Percentiles rank a stretch among this genome's conserved stretches.
Conservation (phyloP, 2,329 filamentous ascomycete genomes). For the Lecanoromycetidae sp. region DNA sequence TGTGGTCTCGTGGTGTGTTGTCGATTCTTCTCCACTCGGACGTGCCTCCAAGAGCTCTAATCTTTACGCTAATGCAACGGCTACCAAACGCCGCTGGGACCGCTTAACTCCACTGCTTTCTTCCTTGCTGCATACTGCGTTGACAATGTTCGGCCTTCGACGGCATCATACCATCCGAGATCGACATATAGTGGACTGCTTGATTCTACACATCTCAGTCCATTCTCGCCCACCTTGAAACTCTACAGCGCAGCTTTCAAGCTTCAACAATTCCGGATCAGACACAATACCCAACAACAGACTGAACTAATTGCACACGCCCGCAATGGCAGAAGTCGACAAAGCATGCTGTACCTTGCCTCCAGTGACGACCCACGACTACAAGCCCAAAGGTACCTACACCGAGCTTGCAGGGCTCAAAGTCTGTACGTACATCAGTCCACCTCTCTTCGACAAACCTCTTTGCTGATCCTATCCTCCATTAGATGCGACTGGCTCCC, state of each 20-base stretch:
- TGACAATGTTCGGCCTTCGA: too few species aligned
- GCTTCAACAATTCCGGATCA: neutral
- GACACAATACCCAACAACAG: neutral
- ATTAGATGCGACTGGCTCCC: slow-evolving; percentile 34
- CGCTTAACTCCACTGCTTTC: too few species aligned
- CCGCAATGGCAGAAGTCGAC: slow-evolving; percentile 5
- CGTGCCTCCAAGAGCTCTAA: too few species aligned
- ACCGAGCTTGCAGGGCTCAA: slow-evolving; percentile 25
- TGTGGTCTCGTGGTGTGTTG: too few species aligned
- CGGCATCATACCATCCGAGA: too few species aligned
- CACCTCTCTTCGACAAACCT: neutral
- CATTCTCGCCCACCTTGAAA: too few species aligned
- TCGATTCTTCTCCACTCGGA: too few species aligned
- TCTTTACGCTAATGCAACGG: too few species aligned
- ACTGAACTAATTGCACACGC: neutral
- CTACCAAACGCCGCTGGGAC: too few species aligned
- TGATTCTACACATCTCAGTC: neutral
- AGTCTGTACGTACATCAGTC: slow-evolving; percentile 11
- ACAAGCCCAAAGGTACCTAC: slow-evolving; percentile 45
- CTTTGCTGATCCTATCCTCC: neutral
- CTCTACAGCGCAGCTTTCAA: too few species aligned
- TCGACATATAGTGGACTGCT: neutral
- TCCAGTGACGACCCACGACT: slow-evolving; percentile 44
- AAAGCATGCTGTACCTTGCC: slow-evolving; percentile 29
- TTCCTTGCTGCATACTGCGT: too few species aligned